Conservation (phyloP, 2,329 filamentous ascomycete species). For the Trichoderma asperellum region DNA sequence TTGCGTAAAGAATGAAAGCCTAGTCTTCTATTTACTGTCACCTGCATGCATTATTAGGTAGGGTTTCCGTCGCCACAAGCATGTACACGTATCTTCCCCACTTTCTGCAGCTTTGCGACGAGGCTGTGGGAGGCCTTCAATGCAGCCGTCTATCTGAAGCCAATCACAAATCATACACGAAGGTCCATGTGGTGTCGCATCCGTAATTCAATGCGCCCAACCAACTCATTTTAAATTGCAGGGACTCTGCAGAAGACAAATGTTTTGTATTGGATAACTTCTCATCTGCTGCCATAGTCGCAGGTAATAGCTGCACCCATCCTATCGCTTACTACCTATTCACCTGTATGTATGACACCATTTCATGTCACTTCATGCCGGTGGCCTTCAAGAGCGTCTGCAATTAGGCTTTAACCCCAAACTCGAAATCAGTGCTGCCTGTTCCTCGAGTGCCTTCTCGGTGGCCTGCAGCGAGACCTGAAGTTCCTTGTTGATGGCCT, state of each 20-base stretch:
- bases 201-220: background rate
- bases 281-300: background rate
- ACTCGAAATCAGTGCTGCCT: background rate
- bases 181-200: background rate
- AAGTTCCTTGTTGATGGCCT: constrained; percentile 9
- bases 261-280: background rate
- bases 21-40: background rate
- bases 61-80: background rate
- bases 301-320: background rate
- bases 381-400: background rate
- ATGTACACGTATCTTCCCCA: background rate
- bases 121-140: constrained; percentile 18
- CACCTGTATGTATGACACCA: background rate
- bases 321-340: background rate
- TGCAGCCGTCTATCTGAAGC: background rate
- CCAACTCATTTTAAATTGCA: background rate
- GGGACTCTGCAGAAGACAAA: background rate
- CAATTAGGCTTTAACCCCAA: background rate
- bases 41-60: background rate
- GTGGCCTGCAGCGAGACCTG: constrained; percentile 3
- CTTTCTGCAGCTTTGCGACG: background rate
- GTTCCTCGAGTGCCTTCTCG: background rate
- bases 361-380: background rate
- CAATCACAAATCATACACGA: background rate
- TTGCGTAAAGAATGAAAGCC: background rate